These are phyloP conservation scores for Cercophora scortea DNA, from an alignment of 495 filamentous ascomycete genomes.

Conservation along the genomic window DNA sequence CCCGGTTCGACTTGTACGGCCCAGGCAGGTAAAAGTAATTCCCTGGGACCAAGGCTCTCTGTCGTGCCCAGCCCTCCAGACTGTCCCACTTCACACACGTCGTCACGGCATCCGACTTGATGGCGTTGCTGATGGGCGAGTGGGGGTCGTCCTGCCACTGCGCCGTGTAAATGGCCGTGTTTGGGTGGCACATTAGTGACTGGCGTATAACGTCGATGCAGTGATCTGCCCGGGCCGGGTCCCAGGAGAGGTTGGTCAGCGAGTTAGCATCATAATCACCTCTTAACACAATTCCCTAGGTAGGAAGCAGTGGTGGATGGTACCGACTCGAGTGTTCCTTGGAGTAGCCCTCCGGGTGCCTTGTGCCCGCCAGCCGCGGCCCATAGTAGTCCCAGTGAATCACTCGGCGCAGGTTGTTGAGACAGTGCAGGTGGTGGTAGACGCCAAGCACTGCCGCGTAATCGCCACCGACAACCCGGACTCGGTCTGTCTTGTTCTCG, in stretches of 20 bases:
- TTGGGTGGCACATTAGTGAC: constrained; percentile 27
- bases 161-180: constrained; percentile 16
- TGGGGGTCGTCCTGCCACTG: constrained; percentile 11
- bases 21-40: constrained; percentile 1
- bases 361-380: not conserved
- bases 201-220: constrained; percentile 30
- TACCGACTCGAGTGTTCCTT: constrained; percentile 11
- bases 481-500: constrained; percentile 16
- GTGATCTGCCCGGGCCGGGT: constrained; percentile 17
- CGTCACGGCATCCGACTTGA: constrained; percentile 8
- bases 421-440: constrained; percentile 27
- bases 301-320: not conserved
- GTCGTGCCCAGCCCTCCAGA: constrained; percentile 16
- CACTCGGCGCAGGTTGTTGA: constrained; percentile 16
- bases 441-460: constrained; percentile 25
- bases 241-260: not conserved
- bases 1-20: not conserved
- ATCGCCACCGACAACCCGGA: constrained; percentile 18
- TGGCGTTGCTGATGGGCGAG: not conserved
- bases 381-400: constrained; percentile 21
- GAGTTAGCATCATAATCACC: not conserved
- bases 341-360: constrained; percentile 4
- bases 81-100: constrained; percentile 21
- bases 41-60: constrained; percentile 11
- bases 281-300: no score